Conservation (phyloP, 2,329 filamentous ascomycete species). For the Waltergamsia citrina region DNA sequence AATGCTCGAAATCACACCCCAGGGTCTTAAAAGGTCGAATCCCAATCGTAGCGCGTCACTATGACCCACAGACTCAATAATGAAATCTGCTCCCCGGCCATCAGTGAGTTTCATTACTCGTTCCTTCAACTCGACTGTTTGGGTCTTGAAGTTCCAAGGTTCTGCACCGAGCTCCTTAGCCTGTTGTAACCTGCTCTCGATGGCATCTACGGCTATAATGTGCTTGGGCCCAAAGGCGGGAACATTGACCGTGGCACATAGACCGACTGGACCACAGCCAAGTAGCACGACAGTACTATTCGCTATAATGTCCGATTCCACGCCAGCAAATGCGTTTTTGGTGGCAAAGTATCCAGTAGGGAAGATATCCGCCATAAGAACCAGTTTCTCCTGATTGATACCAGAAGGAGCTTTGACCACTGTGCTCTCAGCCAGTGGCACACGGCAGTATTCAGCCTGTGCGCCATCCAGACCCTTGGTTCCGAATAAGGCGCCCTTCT, state of each 20-base stretch:
- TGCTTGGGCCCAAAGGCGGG: constrained; percentile 60
- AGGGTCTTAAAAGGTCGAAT: constrained; percentile 63
- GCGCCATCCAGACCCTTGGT: constrained; percentile 60
- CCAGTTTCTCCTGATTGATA: constrained; percentile 64
- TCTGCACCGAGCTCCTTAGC: constrained; percentile 71
- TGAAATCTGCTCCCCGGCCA: constrained; percentile 75
- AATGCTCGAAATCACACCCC: constrained; percentile 65
- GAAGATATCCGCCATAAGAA: constrained; percentile 91
- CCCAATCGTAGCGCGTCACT: constrained; percentile 60
- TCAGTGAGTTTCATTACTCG: constrained; percentile 67
- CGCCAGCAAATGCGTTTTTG: constrained; percentile 59
- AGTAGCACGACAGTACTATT: constrained; percentile 65
- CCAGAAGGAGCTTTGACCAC: constrained; percentile 19
- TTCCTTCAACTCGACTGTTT: constrained; percentile 54
- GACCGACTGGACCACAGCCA: constrained; percentile 76
- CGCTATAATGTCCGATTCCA: constrained; percentile 32
- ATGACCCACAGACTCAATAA: constrained; percentile 70
- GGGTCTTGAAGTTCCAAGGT: constrained; percentile 67
- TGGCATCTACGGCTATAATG: constrained; percentile 70
- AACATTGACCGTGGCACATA: constrained; percentile 74
- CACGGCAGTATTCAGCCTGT: constrained; percentile 74
- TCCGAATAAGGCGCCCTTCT: constrained; percentile 62
- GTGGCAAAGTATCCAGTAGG: constrained; percentile 81
- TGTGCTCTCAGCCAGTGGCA: constrained; percentile 56
- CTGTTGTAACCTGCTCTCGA: constrained; percentile 63